Evolutionary conservation across 2,329 filamentous ascomycete genomes (phyloP).

Genomic region (Ceratocystis smalleyi): DNA sequence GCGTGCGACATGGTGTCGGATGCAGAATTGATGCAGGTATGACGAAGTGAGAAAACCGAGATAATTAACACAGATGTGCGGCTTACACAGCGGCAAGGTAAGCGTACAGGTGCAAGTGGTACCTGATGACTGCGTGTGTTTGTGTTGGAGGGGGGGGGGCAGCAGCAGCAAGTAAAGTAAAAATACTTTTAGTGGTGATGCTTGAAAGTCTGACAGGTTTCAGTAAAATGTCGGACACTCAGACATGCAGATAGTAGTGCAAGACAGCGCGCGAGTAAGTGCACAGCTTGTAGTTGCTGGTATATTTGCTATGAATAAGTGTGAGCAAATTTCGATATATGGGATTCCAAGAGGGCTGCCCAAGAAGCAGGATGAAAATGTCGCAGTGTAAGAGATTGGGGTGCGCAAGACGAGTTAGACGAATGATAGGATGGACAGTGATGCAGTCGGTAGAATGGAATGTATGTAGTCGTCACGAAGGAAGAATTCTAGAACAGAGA

Average conservation of each 20-base stretch:
- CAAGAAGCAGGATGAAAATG: not conserved
- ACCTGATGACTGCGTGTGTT: not conserved
- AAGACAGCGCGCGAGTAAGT: not conserved
- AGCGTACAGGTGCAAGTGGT: not conserved
- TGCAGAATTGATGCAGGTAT: constrained; percentile 10
- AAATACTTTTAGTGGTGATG: not conserved
- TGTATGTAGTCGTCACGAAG: not conserved
- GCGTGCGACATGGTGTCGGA: constrained; percentile 10
- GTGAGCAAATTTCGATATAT: no score
- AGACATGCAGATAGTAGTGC: not conserved
- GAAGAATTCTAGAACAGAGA: not conserved
- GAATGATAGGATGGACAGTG: not conserved
- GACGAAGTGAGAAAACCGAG: constrained; percentile 8
- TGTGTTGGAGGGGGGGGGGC: no score
- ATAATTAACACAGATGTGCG: constrained; percentile 1
- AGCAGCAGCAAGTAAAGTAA: not conserved
- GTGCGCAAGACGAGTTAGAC: not conserved
- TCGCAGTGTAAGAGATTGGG: not conserved
- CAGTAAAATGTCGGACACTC: not conserved
- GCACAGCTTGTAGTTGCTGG: not conserved
- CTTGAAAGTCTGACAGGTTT: constrained; percentile 1
- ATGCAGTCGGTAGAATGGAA: not conserved
- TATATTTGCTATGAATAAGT: not conserved
- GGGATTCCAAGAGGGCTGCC: no score
- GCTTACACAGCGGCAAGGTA: not conserved